Evolutionary conservation across 2,329 filamentous ascomycete species (phyloP), one percentile per base, ranked within the genome.

Genomic region (Aspergillus puulaauensis): DNA sequence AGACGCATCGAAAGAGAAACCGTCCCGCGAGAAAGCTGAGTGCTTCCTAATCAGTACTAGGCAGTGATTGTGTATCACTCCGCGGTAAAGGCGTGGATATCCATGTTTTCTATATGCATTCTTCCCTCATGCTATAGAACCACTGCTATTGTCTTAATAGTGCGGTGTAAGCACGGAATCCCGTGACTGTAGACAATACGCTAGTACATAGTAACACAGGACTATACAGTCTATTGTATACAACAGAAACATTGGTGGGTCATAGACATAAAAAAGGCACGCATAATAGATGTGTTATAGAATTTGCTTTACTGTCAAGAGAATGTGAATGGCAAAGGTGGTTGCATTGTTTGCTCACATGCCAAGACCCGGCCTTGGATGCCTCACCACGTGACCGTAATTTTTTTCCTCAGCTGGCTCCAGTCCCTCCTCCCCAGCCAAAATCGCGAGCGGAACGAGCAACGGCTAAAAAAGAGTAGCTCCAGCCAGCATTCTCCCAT

Each of bases 371-470:
- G 33, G 40, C 56, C 59, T 54, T 58, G 50, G 56, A 40, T 49
- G 2, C 0, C n/a, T 64, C 63, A 65, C 63, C 63, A 65, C 63
- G 63, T 65, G 63, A 65, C 47, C 3, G 52, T 58, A 43, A 52
- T 59, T 64, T 64, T 62, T 61, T 61, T 33, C 24, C 57, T 59
- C 50, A 53, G 53, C 44, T 48, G 19, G 44, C 49, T 55, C 43
- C 19, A 23, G 31, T 46, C 53, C 47, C 55, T 59, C 47, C 55
- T 59, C 56, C 39, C 45, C 51, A 52, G 48, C 27, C 9, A 31
- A 59, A 61, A 63, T 60, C 57, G 62, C 58, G 61, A 64, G 57
- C 46, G 47, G 52, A 52, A 46, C 39, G 31, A 49, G 47, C 49
- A 45, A 57, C 57, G 55, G 41, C 57, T 52, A 55, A 58, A 60